Base-by-base conservation (phyloP, 2,329 filamentous ascomycete species). In the Neoscytalidium dimidiatum region DNA sequence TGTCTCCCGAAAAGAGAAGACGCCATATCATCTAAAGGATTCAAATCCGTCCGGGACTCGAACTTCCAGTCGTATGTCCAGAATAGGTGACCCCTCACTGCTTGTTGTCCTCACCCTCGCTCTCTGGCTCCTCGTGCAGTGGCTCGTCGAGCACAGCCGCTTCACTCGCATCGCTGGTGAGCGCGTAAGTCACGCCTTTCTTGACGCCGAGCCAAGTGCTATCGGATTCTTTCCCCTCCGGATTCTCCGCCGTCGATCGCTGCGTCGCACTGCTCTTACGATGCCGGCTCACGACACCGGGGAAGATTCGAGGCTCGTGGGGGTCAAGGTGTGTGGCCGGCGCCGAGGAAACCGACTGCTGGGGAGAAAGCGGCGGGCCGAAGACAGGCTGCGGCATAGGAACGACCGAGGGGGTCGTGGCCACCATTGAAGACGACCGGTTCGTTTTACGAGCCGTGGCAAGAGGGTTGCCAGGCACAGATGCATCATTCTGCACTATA, bases 301-400 rank as follows among this genome's bases (percentile, higher is more conserved):
- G 91, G 68, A 92, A 91, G 67, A 92, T 87, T 67, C 83, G 85
- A 11, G 90, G 90, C 74, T 92, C 90, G 56, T 80, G 83, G 3
- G 84, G 86, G 29, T 78, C 76, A 28, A 81, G 67, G 7, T 73
- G 66, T 13, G 66, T 69, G 11, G 68, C 31, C 17, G 66, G 31
- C 52, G 73, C 74, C 17, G 70, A 66, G 3, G 73, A 70, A 6
- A 74, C 67, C 1, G 67, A 68, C 3, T 66, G 21, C 29, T 68
- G 65, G 14, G 68, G 62, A n/a, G 73, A 70, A 35, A 65, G 28
- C 61, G 64, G 46, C 61, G 63, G 57, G 17, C 53, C 63, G n/a
- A 65, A 19, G 53, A 38, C 29, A 19, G 63, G 63, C 35, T 65
- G 53, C 23, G 63, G 63, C 63, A 65, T 65, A 9, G 63, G 63